phyloP scores from a whole-genome alignment of 768 basidiomycete species.

The Hebeloma cylindrosporum region DNA sequence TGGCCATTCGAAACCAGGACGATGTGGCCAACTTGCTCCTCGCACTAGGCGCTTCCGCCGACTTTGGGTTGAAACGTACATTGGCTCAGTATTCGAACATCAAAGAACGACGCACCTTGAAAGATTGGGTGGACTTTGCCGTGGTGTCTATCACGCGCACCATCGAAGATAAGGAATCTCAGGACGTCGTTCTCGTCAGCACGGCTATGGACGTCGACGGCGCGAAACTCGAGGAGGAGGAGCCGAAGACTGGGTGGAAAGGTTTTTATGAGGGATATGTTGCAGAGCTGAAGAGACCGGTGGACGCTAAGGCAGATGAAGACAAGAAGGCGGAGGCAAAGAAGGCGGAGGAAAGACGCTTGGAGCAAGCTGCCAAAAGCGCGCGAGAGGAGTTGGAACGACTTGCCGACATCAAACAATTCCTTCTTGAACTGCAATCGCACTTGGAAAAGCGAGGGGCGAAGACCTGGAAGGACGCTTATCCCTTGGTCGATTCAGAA shows the following conservation, averaged over 20 bases:
- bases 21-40: slow-evolving; percentile 40
- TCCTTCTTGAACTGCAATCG: slow-evolving; percentile 35
- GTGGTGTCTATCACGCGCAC: slow-evolving; percentile 22
- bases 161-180: slow-evolving; percentile 23
- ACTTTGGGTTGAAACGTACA: slow-evolving; percentile 31
- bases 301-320: too few relatives aligned
- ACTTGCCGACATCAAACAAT: slow-evolving; percentile 28
- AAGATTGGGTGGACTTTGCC: slow-evolving; percentile 41
- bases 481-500: slow-evolving; percentile 26
- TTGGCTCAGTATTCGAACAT: slow-evolving; percentile 17
- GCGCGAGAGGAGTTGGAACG: too few relatives aligned
- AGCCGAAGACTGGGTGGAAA: slow-evolving; percentile 12
- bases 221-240: slow-evolving; percentile 3
- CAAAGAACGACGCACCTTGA: slow-evolving; percentile 26
- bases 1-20: slow-evolving; percentile 35
- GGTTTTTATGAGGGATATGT: slow-evolving; percentile 9
- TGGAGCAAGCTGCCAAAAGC: too few relatives aligned
- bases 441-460: slow-evolving; percentile 35
- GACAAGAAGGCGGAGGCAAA: slow-evolving; percentile 3
- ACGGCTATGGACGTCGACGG: slow-evolving; percentile 1
- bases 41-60: slow-evolving; percentile 35
- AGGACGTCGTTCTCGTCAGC: not conserved
- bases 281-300: not conserved
- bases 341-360: slow-evolving; percentile 12
- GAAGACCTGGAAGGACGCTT: slow-evolving; percentile 43